Base-by-base conservation (phyloP, 495 filamentous ascomycete genomes). In the Echria macrotheca region DNA sequence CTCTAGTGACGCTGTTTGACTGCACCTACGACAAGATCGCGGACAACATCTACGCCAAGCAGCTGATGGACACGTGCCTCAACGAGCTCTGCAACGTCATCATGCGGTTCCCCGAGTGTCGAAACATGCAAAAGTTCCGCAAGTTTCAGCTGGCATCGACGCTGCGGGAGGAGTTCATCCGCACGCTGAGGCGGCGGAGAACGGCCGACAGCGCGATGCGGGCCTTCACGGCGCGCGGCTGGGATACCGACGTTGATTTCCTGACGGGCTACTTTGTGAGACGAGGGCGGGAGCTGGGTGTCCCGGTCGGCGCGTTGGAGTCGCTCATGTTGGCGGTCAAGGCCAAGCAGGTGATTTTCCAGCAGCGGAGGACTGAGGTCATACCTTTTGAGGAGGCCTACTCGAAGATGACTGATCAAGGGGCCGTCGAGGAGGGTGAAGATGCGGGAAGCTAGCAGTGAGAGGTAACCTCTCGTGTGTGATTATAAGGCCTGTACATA, bases 231-330 rank as follows among this genome's bases (percentile, higher is more conserved):
- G 54, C 66, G 36, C 52, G 51, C 3, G 76, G 82, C 1, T 69
- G 66, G 50, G 54, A 68, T 23, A 87, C 85, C 0, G 90, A 95
- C 58, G 73, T 95, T 44, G 81, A 90, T 22, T 91, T 79, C 56
- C 68, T 87, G 52, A 93, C 91, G 64, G 91, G 90, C 10, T 96
- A 86, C 63, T 82, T 96, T 35, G 75, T 93, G 33, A 69, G 68
- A 45, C 76, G 79, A 21, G 89, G 70, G 17, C 74, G 82, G 58
- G 81, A 89, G 65, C 53, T 86, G 32, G 83, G 84, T 10, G 60
- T 90, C 5, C 68, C 73, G 40, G 81, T 80, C 52, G 71, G 76
- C 42, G 68, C 85, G 52, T 89, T 95, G 55, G 60, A 62, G 21
- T 52, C 60, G 35, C 48, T 67, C 15, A 38, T 67, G 45, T 24